Percentiles rank a stretch among this genome's conserved stretches.
phyloP scores from a whole-genome alignment of 352 stramenopile species.

The Phytopythium oedochilum region DNA sequence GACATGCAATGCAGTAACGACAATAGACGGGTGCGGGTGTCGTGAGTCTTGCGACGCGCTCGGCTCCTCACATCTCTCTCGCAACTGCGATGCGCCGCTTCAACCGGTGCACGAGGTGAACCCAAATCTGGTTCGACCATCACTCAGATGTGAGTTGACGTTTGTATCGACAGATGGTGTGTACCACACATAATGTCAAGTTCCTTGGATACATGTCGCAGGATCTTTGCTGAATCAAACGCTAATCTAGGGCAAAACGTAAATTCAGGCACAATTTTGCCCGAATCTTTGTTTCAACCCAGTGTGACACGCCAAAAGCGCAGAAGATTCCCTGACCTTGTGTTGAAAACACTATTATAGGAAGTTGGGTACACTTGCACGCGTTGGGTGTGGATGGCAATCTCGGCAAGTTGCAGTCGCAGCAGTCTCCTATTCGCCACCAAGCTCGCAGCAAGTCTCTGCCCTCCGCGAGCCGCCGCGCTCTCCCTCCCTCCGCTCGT shows the following conservation, averaged over 20 bases:
- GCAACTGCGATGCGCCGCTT: background rate
- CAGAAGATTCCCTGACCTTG: background rate
- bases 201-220: background rate
- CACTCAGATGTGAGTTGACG: background rate
- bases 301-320: background rate
- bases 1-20: too few species aligned
- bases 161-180: background rate
- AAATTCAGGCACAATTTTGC: too few species aligned
- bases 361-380: background rate
- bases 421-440: background rate
- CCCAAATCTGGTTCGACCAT: background rate
- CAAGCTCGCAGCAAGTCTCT: background rate
- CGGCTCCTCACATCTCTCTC: background rate
- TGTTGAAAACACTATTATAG: background rate
- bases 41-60: background rate
- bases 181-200: background rate
- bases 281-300: too few species aligned
- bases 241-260: background rate
- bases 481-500: background rate
- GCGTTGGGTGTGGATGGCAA: too few species aligned
- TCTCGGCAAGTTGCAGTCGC: constrained; percentile 1
- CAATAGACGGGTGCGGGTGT: too few species aligned
- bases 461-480: too few species aligned
- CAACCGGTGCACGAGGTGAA: background rate
- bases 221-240: background rate